These are phyloP conservation scores for Raphanus raphanistrum DNA, from an alignment of 345 rosid species.

Conservation along the genomic window DNA sequence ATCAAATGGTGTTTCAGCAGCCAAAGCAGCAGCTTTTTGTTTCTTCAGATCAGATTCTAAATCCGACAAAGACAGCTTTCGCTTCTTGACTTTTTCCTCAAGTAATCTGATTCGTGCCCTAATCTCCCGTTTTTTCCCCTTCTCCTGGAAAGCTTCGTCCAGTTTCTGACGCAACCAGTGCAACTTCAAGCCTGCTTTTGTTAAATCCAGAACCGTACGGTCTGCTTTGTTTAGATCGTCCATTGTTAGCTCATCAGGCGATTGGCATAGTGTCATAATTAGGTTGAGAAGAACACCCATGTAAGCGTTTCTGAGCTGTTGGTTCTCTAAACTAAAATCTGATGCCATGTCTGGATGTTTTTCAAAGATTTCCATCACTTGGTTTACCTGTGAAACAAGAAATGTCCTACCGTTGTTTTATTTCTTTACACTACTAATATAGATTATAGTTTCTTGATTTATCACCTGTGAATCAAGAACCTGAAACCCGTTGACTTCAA, in stretches of 20 bases:
- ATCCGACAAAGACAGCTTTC: slow-evolving; percentile 24
- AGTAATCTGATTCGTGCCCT: slow-evolving; percentile 23
- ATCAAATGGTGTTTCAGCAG: slow-evolving; percentile 12
- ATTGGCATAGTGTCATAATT: slow-evolving; percentile 25
- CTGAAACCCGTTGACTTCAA: slow-evolving; percentile 34
- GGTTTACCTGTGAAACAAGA: slow-evolving; percentile 28
- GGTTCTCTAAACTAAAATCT: slow-evolving; percentile 28
- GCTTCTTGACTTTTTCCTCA: slow-evolving; percentile 36
- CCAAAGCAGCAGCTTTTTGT: slow-evolving; percentile 28
- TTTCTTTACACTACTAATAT: not conserved
- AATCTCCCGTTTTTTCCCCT: slow-evolving; percentile 28
- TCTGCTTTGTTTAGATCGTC: slow-evolving; percentile 34
- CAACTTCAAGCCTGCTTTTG: slow-evolving; percentile 35
- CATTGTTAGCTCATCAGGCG: slow-evolving; percentile 25
- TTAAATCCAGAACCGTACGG: slow-evolving; percentile 29
- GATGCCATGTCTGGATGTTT: slow-evolving; percentile 34
- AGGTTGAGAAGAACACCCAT: slow-evolving; percentile 39
- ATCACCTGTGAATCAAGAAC: slow-evolving; percentile 33
- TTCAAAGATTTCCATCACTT: slow-evolving; percentile 27
- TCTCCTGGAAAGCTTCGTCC: slow-evolving; percentile 33
- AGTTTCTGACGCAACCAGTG: slow-evolving; percentile 36
- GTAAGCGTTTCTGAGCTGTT: slow-evolving; percentile 38
- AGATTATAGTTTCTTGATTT: not conserved
- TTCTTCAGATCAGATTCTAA: slow-evolving; percentile 35
- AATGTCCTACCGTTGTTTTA: not conserved